Conservation (phyloP, 495 filamentous ascomycete species). For the Physcia stellaris region DNA sequence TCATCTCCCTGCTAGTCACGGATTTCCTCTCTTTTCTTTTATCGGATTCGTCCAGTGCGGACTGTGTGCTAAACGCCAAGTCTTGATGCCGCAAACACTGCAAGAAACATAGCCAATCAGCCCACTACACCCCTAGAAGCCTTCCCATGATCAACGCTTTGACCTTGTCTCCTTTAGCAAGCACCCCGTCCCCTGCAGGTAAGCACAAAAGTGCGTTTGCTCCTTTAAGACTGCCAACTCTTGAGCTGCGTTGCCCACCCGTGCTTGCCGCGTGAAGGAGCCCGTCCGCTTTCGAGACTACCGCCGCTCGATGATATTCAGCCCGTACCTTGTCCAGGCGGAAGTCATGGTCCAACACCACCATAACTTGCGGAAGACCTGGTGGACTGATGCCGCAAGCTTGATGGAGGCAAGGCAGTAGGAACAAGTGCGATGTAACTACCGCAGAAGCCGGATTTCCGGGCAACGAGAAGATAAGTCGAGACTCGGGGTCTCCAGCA, state of each 20-base stretch:
- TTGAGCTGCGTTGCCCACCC: slow-evolving; percentile 77
- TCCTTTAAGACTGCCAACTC: slow-evolving; percentile 72
- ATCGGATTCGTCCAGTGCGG: too few relatives aligned
- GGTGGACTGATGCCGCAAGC: slow-evolving; percentile 33
- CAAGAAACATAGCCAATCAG: too few relatives aligned
- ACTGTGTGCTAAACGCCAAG: too few relatives aligned
- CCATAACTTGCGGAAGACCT: slow-evolving; percentile 58
- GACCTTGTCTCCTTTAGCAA: slow-evolving; percentile 38
- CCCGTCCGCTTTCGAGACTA: slow-evolving; percentile 50
- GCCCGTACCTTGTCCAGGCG: slow-evolving; percentile 55
- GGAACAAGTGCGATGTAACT: slow-evolving; percentile 88
- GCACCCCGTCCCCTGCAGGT: slow-evolving; percentile 37
- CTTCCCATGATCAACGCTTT: slow-evolving; percentile 52
- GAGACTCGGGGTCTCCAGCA: slow-evolving; percentile 37
- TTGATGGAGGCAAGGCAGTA: slow-evolving; percentile 74
- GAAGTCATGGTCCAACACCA: slow-evolving; percentile 58
- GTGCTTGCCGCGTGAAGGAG: slow-evolving; percentile 66
- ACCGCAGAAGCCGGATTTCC: slow-evolving; percentile 90
- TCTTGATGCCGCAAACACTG: too few relatives aligned
- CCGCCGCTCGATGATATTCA: slow-evolving; percentile 76
- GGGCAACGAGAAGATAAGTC: slow-evolving; percentile 79
- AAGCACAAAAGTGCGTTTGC: slow-evolving; percentile 80
- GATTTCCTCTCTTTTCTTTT: too few relatives aligned
- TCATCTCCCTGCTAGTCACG: too few relatives aligned
- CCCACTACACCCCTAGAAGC: too few relatives aligned